Percentiles rank a stretch among this genome's conserved stretches.
These are phyloP conservation scores for Geoglossum glabrum DNA, from an alignment of 495 filamentous ascomycete species.

Conservation along the genomic window DNA sequence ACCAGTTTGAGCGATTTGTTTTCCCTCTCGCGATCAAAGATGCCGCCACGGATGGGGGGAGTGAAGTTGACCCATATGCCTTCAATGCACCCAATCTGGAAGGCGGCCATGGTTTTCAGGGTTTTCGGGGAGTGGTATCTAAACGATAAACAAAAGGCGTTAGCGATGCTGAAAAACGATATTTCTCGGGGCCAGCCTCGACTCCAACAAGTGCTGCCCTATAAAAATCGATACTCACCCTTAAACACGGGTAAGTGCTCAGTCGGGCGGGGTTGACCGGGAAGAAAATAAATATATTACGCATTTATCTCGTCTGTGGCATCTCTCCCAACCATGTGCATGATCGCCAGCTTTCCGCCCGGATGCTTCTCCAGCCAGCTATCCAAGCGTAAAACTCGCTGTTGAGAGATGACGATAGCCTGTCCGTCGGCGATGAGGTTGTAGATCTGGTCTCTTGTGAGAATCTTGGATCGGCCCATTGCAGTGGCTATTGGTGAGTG, in stretches of 20 bases:
- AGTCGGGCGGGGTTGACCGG: constrained; percentile 1
- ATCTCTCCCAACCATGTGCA: constrained; percentile 31
- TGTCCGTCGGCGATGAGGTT: constrained; percentile 67
- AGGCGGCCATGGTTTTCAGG: constrained; percentile 13
- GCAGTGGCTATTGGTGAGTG: constrained; percentile 2
- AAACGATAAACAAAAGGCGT: not conserved
- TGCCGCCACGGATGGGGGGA: constrained; percentile 16
- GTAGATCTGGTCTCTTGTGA: constrained; percentile 56
- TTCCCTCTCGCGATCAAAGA: not conserved
- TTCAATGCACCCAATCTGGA: constrained; percentile 15
- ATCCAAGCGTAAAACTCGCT: constrained; percentile 23
- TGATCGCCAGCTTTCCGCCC: constrained; percentile 23
- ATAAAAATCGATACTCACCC: constrained; percentile 7
- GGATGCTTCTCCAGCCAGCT: constrained; percentile 27
- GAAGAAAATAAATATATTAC: constrained; percentile 13
- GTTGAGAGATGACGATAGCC: constrained; percentile 37
- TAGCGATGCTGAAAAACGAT: not conserved
- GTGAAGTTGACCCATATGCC: constrained; percentile 16
- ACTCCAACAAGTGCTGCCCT: not conserved
- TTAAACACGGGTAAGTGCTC: not conserved
- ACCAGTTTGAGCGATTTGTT: not conserved
- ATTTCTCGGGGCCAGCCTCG: not conserved
- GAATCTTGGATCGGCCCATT: constrained; percentile 10
- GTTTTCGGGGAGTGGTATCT: constrained; percentile 15
- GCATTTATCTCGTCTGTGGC: constrained; percentile 30